phyloP scores from a whole-genome alignment of 768 basidiomycete genomes.

The Lactarius vividus region DNA sequence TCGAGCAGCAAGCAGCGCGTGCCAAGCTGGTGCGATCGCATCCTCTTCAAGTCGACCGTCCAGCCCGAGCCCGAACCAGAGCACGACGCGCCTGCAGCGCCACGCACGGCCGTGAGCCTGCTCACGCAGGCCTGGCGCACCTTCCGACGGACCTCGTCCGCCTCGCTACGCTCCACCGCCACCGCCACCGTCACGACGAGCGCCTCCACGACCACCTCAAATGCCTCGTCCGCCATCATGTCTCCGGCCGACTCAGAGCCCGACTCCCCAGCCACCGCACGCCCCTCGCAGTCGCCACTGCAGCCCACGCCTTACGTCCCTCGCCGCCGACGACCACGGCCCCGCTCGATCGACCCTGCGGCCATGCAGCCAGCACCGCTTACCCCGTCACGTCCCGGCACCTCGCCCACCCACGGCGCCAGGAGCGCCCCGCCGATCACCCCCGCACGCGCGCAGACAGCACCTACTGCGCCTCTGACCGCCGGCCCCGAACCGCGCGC shows the following conservation, averaged over 20 bases:
- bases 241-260: neutral
- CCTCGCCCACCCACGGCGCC: neutral
- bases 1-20: conserved; percentile 79
- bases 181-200: neutral
- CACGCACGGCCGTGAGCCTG: conserved; percentile 30
- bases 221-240: neutral
- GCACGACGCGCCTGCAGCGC: conserved; percentile 35
- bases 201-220: neutral
- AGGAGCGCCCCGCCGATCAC: neutral
- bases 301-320: conserved; percentile 17
- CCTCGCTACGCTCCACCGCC: conserved; percentile 18
- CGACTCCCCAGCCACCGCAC: neutral
- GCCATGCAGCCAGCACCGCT: neutral
- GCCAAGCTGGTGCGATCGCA: conserved; percentile 87
- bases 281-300: neutral
- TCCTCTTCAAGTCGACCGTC: conserved; percentile 77
- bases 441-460: conserved; percentile 2
- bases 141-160: conserved; percentile 15
- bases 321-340: conserved; percentile 19
- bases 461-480: neutral
- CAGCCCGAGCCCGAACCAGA: conserved; percentile 45
- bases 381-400: neutral
- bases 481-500: neutral
- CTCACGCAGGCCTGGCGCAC: conserved; percentile 29
- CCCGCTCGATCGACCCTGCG: conserved; percentile 21